Evolutionary conservation across 768 basidiomycete species (phyloP).

Genomic region (Suillus lakei): DNA sequence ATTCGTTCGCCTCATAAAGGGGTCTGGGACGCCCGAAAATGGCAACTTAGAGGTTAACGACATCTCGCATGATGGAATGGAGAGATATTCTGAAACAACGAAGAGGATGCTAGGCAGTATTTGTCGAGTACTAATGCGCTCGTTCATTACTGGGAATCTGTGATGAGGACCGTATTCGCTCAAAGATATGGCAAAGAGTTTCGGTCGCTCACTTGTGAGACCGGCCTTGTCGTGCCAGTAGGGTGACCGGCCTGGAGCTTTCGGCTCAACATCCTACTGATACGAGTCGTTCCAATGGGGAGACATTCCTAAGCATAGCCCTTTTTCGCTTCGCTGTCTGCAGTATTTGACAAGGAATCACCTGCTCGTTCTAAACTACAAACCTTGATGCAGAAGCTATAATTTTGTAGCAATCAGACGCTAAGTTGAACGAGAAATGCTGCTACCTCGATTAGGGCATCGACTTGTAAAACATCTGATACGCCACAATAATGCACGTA

Average conservation of each 20-base stretch:
- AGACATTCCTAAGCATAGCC: background rate
- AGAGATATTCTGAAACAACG: too few relatives aligned
- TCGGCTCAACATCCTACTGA: too few relatives aligned
- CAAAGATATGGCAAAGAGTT: too few relatives aligned
- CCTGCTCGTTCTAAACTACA: background rate
- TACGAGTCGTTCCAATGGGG: background rate
- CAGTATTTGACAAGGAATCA: background rate
- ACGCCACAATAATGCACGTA: background rate
- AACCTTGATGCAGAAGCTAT: background rate
- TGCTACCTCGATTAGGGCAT: background rate
- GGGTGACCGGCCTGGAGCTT: too few relatives aligned
- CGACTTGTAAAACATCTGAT: background rate
- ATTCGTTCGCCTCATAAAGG: constrained; percentile 9
- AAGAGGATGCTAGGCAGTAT: too few relatives aligned
- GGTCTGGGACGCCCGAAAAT: background rate
- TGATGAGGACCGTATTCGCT: too few relatives aligned
- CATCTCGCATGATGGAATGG: too few relatives aligned
- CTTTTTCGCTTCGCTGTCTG: background rate
- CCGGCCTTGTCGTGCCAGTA: too few relatives aligned
- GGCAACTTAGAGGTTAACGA: too few relatives aligned
- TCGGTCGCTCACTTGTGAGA: too few relatives aligned
- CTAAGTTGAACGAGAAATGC: background rate
- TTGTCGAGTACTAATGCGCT: too few relatives aligned
- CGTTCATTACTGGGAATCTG: too few relatives aligned
- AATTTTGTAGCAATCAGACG: background rate